Evolutionary conservation across 129 eudicot genomes (phyloP), one percentile per base, ranked within the genome.

Genomic region (Cynara cardunculus): DNA sequence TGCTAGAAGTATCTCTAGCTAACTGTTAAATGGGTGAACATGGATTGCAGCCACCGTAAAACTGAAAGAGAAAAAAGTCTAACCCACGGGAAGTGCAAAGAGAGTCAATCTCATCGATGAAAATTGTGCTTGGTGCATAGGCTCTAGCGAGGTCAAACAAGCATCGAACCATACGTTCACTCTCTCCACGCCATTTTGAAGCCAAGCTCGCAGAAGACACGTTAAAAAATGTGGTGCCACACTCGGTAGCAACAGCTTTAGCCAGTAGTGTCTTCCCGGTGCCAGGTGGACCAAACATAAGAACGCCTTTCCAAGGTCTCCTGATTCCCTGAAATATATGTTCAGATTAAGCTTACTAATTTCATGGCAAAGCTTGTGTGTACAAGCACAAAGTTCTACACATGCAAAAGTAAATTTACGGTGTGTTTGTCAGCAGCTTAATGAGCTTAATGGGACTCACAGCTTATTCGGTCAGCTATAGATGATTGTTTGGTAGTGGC

Each of bases 271-370:
- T 95, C 84, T 95, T 95, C 65, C 99, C 99, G 25, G 99, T 95
- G 66, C 99, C 99, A 41, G 99, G 99, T 81, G 99, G 99, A 34
- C 99, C 99, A 84, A 95, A 95, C 99, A 95, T 95, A 65, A 95
- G 97, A 37, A 95, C 97, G 67, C 99, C 99, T 83, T 95, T 95
- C 99, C 99, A 95, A 2, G 99, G 99, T 83, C 99, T 92, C 77
- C 97, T 91, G 35, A 95, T 95, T 68, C 99, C 99, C 97, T 94
- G 87, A 73, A 86, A 85, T 84, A 64, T 25, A 67, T n/a, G 34
- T 28, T 25, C 24, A 75, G 81, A 61, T 73, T 14, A 53, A 75
- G 27, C 34, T 2, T 25, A 22, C 31, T 32, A 56, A 2, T 28
- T 32, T 30, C 41, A 26, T 69, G 59, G 71, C 67, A 79, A 80